These are phyloP conservation scores for Cornus kousa DNA, from an alignment of 148 eudicot species.

Conservation along the genomic window DNA sequence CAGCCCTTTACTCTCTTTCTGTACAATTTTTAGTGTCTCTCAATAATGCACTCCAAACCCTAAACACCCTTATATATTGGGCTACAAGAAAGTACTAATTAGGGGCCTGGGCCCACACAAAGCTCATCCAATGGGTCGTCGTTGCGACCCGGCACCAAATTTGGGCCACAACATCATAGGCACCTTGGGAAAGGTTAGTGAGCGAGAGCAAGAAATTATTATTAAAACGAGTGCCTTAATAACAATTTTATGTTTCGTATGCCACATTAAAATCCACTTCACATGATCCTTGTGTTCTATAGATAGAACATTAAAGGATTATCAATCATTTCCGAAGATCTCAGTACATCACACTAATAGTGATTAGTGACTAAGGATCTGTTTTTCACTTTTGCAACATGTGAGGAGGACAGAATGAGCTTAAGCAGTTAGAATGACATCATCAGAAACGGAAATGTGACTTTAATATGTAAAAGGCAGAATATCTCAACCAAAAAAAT, in stretches of 20 bases:
- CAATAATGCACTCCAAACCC: too few relatives aligned
- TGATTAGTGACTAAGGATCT: neutral
- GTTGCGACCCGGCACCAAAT: too few relatives aligned
- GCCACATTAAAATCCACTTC: neutral
- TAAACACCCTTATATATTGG: too few relatives aligned
- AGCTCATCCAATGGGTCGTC: too few relatives aligned
- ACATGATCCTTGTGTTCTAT: neutral
- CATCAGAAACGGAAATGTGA: constrained; percentile 1
- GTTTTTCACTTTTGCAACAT: neutral
- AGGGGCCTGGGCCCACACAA: too few relatives aligned
- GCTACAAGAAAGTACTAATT: too few relatives aligned
- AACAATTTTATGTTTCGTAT: neutral
- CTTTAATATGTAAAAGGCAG: neutral
- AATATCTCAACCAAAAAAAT: neutral
- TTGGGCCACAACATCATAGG: neutral
- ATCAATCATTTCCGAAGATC: neutral
- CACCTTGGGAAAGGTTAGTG: neutral
- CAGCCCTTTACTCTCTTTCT: too few relatives aligned
- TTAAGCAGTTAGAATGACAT: constrained; percentile 3
- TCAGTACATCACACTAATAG: neutral
- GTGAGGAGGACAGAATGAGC: neutral
- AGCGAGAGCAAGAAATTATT: neutral
- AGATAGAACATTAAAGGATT: neutral
- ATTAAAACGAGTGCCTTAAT: neutral
- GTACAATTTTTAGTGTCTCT: too few relatives aligned